Base-by-base conservation (phyloP, 1,139 yeast species). In the Debaryomyces robertsiae region DNA sequence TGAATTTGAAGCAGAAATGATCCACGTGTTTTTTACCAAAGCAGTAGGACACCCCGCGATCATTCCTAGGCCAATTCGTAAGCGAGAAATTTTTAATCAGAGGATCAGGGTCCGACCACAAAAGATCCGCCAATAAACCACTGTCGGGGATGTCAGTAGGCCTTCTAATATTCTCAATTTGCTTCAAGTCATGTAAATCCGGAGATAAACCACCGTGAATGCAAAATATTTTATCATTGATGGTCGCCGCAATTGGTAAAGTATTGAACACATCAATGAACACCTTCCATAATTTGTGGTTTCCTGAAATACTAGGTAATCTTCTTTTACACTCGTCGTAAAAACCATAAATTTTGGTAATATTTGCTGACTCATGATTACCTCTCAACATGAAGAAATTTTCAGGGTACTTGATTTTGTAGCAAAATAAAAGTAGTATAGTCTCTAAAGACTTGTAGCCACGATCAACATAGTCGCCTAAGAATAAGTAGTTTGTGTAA, bases 251-350 rank as follows among this genome's bases (percentile, higher is more conserved):
- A 42, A 87, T 81, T 1, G 96, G 96, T 49, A 88, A 69, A 9
- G 90, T 82, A 61, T 87, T 88, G 71, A 88, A 88, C 2, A 84
- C 94, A 60, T 88, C 96, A 44, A 88, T 77, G 52, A 86, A 81
- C 42, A 65, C 58, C 58, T 84, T 87, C 96, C 96, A 88, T 44
- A 80, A 64, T 56, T 82, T 84, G 44, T 63, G 69, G 44, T 57
- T 60, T 3, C 70, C 67, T 1, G 67, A 50, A 39, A 79, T 67
- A 22, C 79, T 73, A 9, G 82, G 73, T 50, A 80, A 66, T 53
- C 97, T 78, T 57, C 97, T 80, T 63, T 93, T 93, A 69, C 98
- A 93, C 64, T 93, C 98, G 66, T 93, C 98, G 61, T 89, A 93
- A 58, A 93, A 93, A 4, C 98, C 98, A 60, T 93, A 93, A 22